phyloP scores from a whole-genome alignment of 176 grass and related monocot species.

The Aegilops tauschii region DNA sequence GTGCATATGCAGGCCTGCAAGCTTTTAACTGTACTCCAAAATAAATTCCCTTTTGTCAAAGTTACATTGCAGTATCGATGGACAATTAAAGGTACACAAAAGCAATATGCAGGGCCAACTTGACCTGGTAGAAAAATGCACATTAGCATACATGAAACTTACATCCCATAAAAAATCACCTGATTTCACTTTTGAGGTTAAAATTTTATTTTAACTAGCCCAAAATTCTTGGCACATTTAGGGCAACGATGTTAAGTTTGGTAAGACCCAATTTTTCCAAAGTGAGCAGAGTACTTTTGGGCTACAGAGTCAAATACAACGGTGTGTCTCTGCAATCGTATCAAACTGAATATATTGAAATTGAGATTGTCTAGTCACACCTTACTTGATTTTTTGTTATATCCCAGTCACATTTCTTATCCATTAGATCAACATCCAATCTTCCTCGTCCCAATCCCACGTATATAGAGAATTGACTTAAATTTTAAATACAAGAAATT shows the following conservation, averaged over 20 bases:
- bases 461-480: background rate
- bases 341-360: background rate
- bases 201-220: background rate
- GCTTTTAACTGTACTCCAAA: background rate
- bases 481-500: background rate
- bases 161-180: background rate
- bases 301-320: background rate
- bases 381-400: background rate
- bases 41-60: background rate
- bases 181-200: background rate
- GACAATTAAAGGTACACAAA: background rate
- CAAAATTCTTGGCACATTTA: background rate
- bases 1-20: background rate
- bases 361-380: background rate
- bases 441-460: background rate
- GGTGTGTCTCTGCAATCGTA: background rate
- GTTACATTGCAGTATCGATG: background rate
- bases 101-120: background rate
- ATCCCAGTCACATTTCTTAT: background rate
- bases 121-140: background rate
- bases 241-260: background rate
- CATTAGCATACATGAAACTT: background rate
- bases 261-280: background rate
- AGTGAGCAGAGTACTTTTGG: background rate
- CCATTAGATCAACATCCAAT: background rate